Percentiles rank a stretch among this genome's conserved stretches.
These are phyloP conservation scores for Megacollybia marginata DNA, from an alignment of 768 basidiomycete species.

Conservation along the genomic window DNA sequence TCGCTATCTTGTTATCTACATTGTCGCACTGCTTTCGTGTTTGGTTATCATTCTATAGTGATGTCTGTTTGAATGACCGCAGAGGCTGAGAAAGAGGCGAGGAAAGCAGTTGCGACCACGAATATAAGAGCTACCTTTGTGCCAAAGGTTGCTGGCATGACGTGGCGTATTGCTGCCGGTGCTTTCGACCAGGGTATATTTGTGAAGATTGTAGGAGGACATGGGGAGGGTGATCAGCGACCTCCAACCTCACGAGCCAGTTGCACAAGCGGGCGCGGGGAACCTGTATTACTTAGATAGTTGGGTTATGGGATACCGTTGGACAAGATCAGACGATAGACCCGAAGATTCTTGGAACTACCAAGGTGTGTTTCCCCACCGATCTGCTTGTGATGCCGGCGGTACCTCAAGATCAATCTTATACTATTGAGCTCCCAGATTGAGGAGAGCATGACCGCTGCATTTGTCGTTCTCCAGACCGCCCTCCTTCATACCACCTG, in stretches of 20 bases:
- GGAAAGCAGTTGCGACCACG: too few relatives aligned
- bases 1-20: too few relatives aligned
- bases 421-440: slow-evolving; percentile 94
- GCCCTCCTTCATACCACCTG: slow-evolving; percentile 93
- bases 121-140: too few relatives aligned
- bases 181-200: slow-evolving; percentile 85
- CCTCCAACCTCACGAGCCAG: too few relatives aligned
- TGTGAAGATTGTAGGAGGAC: slow-evolving; percentile 66
- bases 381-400: slow-evolving; percentile 94
- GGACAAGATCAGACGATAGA: too few relatives aligned
- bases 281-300: too few relatives aligned
- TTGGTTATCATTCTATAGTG: too few relatives aligned
- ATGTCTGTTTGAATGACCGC: too few relatives aligned
- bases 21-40: too few relatives aligned
- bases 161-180: slow-evolving; percentile 77
- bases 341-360: slow-evolving; percentile 89
- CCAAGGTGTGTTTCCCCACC: slow-evolving; percentile 71
- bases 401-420: slow-evolving; percentile 94
- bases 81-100: too few relatives aligned
- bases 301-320: too few relatives aligned
- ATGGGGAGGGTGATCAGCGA: slow-evolving; percentile 70
- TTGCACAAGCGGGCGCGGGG: too few relatives aligned
- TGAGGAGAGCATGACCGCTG: slow-evolving; percentile 85
- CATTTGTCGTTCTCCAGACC: slow-evolving; percentile 92
- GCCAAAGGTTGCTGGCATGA: slow-evolving; percentile 86